Conservation (phyloP, 768 basidiomycete species). For the Albatrellus ellisii region DNA sequence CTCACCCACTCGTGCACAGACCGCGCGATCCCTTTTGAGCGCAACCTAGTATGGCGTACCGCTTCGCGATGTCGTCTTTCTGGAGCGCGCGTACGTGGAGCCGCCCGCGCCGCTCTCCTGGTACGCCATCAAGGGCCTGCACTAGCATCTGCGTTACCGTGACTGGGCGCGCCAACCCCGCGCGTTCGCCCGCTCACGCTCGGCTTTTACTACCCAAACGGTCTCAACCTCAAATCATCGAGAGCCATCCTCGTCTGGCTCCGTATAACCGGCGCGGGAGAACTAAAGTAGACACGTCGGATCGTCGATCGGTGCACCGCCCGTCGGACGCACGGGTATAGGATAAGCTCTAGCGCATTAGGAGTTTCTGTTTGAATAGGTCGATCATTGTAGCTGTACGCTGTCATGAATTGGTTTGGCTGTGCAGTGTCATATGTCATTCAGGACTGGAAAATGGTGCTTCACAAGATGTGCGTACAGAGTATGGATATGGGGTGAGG, state of each 20-base stretch:
- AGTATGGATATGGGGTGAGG: too few relatives aligned
- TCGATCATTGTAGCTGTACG: conserved; percentile 29
- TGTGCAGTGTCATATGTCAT: too few relatives aligned
- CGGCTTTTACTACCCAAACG: conserved; percentile 57
- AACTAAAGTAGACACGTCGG: conserved; percentile 56
- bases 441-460: too few relatives aligned
- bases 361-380: too few relatives aligned
- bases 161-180: conserved; percentile 58
- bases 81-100: conserved; percentile 65
- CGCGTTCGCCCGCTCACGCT: conserved; percentile 52
- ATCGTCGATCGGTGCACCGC: conserved; percentile 50
- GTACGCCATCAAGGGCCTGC: conserved; percentile 64
- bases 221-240: conserved; percentile 65
- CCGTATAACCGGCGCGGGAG: conserved; percentile 76
- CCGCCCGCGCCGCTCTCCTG: conserved; percentile 59
- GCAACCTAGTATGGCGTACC: conserved; percentile 66
- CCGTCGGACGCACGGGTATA: conserved; percentile 59
- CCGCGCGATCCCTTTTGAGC: conserved; percentile 61
- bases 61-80: conserved; percentile 74
- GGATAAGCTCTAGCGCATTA: conserved; percentile 65
- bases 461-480: too few relatives aligned
- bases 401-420: conserved; percentile 38
- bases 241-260: conserved; percentile 70
- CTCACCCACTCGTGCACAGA: conserved; percentile 24
- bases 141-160: conserved; percentile 57